Evolutionary conservation across 2,329 filamentous ascomycete genomes (phyloP), one percentile per base, ranked within the genome.

Genomic region (Phoma sp.): DNA sequence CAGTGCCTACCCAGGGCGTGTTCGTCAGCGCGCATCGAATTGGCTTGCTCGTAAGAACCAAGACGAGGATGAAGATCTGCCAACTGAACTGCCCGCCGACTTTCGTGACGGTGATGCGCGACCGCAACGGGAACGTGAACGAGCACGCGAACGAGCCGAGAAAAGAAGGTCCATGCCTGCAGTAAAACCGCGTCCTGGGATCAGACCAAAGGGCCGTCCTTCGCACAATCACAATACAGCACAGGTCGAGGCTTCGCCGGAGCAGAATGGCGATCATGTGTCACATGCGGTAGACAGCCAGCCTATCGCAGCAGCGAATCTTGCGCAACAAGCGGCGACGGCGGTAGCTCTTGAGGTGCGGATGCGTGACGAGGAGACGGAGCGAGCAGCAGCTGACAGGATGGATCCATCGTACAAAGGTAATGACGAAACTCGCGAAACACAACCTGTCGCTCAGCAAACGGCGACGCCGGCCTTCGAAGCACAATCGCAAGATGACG

Each of bases 1-100:
- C 9, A 44, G 40, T 4, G 58, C 55, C 25, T 53, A 57, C 3
- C 54, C 58, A 23, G 59, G 61, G 25, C 66, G 60, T 5, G 38
- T 59, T 13, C 62, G 62, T 23, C 61, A 61, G 25, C 64, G 74
- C 30, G 57, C 65, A 13, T 77, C 75, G 1, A 71, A 70, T 6
- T 80, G 79, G 68, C 68, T 80, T 8, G 75, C 75, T 14, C 70
- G 74, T 3, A 76, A 76, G 55, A 67, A 77, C 35, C 65, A 75
- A 46, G 76, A 69, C 13, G 75, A 77, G 25, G 47, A 51, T 4
- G 75, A 76, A 24, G 77, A 78, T 41, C 52, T 78, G 3, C 77
- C 77, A 3, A 75, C 76, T 4, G 75, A 79, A 53, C 66, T 81
- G 0, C 78, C 79, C 2, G 60, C 70, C 6, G 65, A 78, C 42